Evolutionary conservation across 345 rosid genomes (phyloP), one percentile per base, ranked within the genome.

Genomic region (Aquilaria yunnanensis): DNA sequence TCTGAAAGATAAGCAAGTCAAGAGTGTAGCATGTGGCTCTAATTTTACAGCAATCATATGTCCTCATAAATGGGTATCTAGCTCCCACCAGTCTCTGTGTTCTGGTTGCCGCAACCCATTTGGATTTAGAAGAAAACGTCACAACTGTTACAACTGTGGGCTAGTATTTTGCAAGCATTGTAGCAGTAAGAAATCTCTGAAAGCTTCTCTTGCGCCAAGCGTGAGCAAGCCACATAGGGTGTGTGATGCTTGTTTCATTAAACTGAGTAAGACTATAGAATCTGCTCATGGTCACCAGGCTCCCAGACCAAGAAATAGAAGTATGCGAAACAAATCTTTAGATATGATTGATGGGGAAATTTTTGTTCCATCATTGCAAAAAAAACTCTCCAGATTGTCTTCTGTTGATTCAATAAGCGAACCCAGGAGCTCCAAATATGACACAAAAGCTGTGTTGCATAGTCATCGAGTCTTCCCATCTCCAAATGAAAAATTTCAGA

Each of bases 101-200:
- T 83, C 86, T n/a, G 88, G 84, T 63, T 92, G 98, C 48, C 96
- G 71, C 14, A 85, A 87, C 70, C 89, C 83, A 51, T 92, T 89
- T 68, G 83, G 78, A 61, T 89, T 92, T 57, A 79, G 87, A 77
- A 87, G 96, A 80, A 92, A 92, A 72, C 92, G 92, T 14, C 98
- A 89, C 82, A 92, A 89, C 70, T 92, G 98, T 78, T 92, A 92
- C 75, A 92, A 92, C 62, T 92, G 98, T 59, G 98, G 98, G 52
- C 62, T 92, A 23, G 84, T 89, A 47, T 89, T 92, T 66, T 92
- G 98, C 83, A 92, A 89, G 68, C 81, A 74, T 47, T 92, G 98
- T 77, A 85, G 87, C 61, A 77, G 77, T 75, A 87, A 75, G 66
- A 92, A 87, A 77, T 85, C 90, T 66, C 51, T 85, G 75, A 85